phyloP scores from a whole-genome alignment of 1,284 basidiomycete genomes.

The Heterobasidion parviporum region DNA sequence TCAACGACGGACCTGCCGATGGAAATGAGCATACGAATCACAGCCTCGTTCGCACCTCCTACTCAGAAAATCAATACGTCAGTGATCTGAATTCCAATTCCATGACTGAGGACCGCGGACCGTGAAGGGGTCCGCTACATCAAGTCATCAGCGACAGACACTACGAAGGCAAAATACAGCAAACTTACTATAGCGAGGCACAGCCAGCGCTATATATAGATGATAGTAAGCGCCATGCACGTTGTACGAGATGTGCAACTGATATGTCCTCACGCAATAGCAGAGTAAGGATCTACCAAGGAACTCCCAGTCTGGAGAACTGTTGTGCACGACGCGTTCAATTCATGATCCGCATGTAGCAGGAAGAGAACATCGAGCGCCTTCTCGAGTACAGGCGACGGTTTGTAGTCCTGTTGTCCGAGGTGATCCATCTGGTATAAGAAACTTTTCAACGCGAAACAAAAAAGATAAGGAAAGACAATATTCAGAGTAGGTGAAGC shows the following conservation, averaged over 20 bases:
- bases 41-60: constrained; percentile 84
- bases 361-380: constrained; percentile 83
- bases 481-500: background rate
- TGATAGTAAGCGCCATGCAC: background rate
- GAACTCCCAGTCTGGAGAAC: constrained; percentile 83
- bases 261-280: constrained; percentile 52
- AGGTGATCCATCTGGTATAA: constrained; percentile 84
- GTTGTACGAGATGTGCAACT: constrained; percentile 7
- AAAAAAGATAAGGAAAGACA: background rate
- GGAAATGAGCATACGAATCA: constrained; percentile 82
- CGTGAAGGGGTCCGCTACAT: constrained; percentile 71
- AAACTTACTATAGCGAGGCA: constrained; percentile 71
- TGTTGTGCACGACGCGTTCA: constrained; percentile 80
- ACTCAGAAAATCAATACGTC: background rate
- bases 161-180: background rate
- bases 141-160: background rate
- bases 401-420: constrained; percentile 63
- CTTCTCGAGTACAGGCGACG: constrained; percentile 76
- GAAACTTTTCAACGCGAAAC: constrained; percentile 39
- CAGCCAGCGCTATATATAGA: constrained; percentile 56
- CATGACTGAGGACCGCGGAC: constrained; percentile 19
- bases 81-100: background rate
- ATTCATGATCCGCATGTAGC: constrained; percentile 82
- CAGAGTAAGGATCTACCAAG: constrained; percentile 81
- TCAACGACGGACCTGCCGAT: constrained; percentile 61